Evolutionary conservation across 495 filamentous ascomycete species (phyloP).

Genomic region (Xylaria curta): DNA sequence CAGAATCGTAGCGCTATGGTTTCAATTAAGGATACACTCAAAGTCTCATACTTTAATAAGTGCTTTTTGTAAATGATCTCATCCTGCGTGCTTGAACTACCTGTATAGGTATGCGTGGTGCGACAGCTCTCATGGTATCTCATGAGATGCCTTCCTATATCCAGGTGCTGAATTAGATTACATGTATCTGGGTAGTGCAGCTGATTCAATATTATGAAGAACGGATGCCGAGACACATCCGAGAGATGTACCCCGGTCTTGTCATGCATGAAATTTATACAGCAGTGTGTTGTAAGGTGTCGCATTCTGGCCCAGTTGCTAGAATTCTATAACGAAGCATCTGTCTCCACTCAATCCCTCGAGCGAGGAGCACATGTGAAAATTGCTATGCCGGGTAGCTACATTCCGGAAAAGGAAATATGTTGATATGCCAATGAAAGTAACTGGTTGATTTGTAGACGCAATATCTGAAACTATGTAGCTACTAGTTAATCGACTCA

Average conservation of each 20-base stretch:
- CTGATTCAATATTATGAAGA: too few species aligned
- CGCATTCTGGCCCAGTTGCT: background rate
- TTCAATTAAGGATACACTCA: background rate
- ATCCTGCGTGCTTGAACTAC: background rate
- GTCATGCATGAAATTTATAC: conserved; percentile 12
- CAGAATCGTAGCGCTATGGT: background rate
- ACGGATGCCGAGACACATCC: background rate
- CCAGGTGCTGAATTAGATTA: too few species aligned
- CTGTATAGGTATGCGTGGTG: background rate
- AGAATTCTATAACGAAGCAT: conserved; percentile 4
- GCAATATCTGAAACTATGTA: background rate
- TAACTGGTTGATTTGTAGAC: background rate
- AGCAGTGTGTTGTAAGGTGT: background rate
- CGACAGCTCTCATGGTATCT: background rate
- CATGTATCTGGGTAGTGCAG: background rate
- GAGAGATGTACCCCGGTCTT: conserved; percentile 9
- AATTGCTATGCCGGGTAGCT: background rate
- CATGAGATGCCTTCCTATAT: background rate
- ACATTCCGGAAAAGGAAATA: conserved; percentile 20
- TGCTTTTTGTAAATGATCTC: background rate
- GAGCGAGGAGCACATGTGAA: background rate
- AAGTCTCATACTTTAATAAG: background rate
- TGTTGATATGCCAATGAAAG: conserved; percentile 22
- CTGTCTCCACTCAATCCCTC: conserved; percentile 1
- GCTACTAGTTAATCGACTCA: background rate